Evolutionary conservation across 2,329 filamentous ascomycete species (phyloP), one percentile per base, ranked within the genome.

Genomic region (Phaeosphaeria sp.): DNA sequence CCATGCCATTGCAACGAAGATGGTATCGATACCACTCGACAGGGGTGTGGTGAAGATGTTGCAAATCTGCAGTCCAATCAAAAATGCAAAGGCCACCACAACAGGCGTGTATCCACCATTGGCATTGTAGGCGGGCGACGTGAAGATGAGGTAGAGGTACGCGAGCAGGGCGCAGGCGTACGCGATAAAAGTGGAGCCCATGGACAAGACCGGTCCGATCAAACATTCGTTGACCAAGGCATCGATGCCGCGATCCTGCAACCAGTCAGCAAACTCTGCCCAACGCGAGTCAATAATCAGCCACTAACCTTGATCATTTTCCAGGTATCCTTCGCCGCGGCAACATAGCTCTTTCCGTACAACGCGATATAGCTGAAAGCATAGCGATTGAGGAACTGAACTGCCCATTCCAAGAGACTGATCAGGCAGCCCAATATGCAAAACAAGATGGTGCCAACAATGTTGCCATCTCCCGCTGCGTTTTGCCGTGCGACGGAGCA

Each of bases 291-390:
- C 36, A 39, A 20, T 10, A 10, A 49, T n/a, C 30, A 3, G 20
- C 6, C 25, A 81, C 80, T 69, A 74, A 85, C 80, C 25, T 27
- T 27, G 25, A 27, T 27, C 25, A 27, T 27, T 9, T 66, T 87
- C 91, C 92, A 96, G 0, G 92, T 96, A 67, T 92, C 91, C 79
- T 96, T 97, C 36, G 93, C 93, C 0, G 93, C 91, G 0, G 87
- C 83, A 54, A 97, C 85, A 73, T 97, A 98, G 0, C 90, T 81
- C 76, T 96, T 96, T 18, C 94, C 94, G 73, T 97, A 97, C 0
- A 97, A 83, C 0, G 94, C 93, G 71, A 98, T 96, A 73, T 97
- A 92, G 27, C 89, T 93, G 78, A 96, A 97, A 0, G 93, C 93
- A 67, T 96, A 97, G 67, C 92, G 88, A 79, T 98, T 98, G 79